Percentiles rank a stretch among this genome's conserved stretches.
phyloP scores from a whole-genome alignment of 1,284 basidiomycete genomes.

The Fomes fomentarius region DNA sequence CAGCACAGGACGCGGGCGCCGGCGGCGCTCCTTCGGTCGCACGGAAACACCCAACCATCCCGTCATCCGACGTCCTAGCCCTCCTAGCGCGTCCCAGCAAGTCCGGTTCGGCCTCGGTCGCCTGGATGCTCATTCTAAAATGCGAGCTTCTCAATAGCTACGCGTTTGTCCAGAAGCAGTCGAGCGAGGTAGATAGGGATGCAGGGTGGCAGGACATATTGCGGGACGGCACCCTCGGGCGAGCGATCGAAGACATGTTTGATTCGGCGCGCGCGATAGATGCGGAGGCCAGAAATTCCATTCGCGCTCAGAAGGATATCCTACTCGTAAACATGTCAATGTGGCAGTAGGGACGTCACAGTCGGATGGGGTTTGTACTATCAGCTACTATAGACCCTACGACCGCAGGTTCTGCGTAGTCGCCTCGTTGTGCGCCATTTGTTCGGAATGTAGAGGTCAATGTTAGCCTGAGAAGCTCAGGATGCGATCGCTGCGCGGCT shows the following conservation, averaged over 20 bases:
- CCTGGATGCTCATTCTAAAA: conserved; percentile 39
- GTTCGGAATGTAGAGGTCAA: too few relatives aligned
- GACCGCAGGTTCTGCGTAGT: neutral
- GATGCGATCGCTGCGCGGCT: neutral
- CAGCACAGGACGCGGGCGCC: conserved; percentile 1
- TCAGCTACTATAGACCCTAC: too few relatives aligned
- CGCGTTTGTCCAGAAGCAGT: conserved; percentile 43
- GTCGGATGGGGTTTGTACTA: too few relatives aligned
- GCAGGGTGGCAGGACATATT: conserved; percentile 47
- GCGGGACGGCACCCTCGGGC: conserved; percentile 35
- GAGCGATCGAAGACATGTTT: conserved; percentile 39
- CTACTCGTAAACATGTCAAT: conserved; percentile 22
- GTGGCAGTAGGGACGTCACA: conserved; percentile 17
- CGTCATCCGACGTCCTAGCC: conserved; percentile 40
- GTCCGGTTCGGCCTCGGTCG: conserved; percentile 15
- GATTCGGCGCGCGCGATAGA: conserved; percentile 6
- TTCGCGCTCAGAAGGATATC: conserved; percentile 16
- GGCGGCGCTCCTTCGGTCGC: conserved; percentile 26
- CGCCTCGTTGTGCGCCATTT: too few relatives aligned
- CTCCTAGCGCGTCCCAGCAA: conserved; percentile 28
- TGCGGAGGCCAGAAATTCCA: conserved; percentile 13
- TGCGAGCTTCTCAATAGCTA: conserved; percentile 52
- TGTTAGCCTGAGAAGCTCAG: neutral
- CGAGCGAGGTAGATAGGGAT: conserved; percentile 39
- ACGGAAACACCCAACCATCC: conserved; percentile 24